A percentile compares a stretch with the other conserved stretches of the same genome.
phyloP scores from a whole-genome alignment of 768 basidiomycete species.

The Leucocoprinus birnbaumii region DNA sequence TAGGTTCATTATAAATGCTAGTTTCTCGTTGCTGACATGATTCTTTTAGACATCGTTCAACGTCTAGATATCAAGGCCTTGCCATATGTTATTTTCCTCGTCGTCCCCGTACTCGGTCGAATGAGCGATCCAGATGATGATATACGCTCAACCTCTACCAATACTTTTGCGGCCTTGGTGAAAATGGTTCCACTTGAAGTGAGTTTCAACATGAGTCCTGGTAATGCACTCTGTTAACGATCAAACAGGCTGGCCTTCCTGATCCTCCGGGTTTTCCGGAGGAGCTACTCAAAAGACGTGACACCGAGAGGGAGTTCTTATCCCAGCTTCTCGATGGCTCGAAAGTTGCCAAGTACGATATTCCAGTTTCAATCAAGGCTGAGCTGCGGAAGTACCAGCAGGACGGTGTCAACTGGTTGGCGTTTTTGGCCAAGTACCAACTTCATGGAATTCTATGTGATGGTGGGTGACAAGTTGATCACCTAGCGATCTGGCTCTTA shows the following conservation, averaged over 20 bases:
- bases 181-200: constrained; percentile 99
- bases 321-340: constrained; percentile 92
- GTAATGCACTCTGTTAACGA: background rate
- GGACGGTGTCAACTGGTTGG: constrained; percentile 98
- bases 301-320: constrained; percentile 87
- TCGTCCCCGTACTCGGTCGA: constrained; percentile 92
- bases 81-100: constrained; percentile 95
- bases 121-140: constrained; percentile 96
- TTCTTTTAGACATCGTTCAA: constrained; percentile 82
- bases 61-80: constrained; percentile 90
- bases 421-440: constrained; percentile 97
- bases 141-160: constrained; percentile 91
- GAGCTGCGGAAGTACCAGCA: constrained; percentile 97
- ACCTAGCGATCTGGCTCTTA: background rate
- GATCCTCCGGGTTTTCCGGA: constrained; percentile 92
- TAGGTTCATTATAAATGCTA: constrained; percentile 38
- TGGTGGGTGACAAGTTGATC: constrained; percentile 47
- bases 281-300: constrained; percentile 81
- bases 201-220: constrained; percentile 15
- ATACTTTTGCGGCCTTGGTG: constrained; percentile 93
- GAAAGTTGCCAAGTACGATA: constrained; percentile 87
- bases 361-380: constrained; percentile 88
- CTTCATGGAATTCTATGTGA: constrained; percentile 97
- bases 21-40: background rate
- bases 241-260: constrained; percentile 83